Evolutionary conservation across 352 stramenopile species (phyloP), one percentile per base, ranked within the genome.

Genomic region (Phytophthora rubi): DNA sequence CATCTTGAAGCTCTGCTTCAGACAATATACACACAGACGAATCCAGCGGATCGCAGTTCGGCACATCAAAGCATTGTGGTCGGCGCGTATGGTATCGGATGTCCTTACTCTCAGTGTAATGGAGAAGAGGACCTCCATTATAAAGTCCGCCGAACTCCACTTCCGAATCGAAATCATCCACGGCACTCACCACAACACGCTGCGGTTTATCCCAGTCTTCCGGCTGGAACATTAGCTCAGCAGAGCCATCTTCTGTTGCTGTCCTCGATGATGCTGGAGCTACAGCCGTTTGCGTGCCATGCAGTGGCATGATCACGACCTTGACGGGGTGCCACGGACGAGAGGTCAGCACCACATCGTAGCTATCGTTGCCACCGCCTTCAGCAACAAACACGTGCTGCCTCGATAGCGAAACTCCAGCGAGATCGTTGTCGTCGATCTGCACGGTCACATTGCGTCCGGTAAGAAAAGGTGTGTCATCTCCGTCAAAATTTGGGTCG

Each of bases 341-440:
- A 1, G 86, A 91, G 2, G 35, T 82, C 18, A 94, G 61, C 16
- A 87, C 77, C 1, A 94, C 61, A 0, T 81, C 61, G 56, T 93
- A 94, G 16, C 60, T 78, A 55, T 94, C 86, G 5, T 79, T 68
- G 5, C 73, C 68, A 1, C 81, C 81, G 10, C 84, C 84, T 76
- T 94, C 86, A 5, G 66, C 83, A 0, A 87, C 67, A 61, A 87
- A 93, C 54, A 91, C 26, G 32, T 92, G 83, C 6, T 71, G 63
- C 21, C 86, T 79, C 1, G 85, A 90, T 2, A 92, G 67, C 9
- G 68, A 62, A 15, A 93, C 69, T 2, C 83, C 74, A 0, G 86
- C 73, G 3, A 79, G 57, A 51, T 94, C 86, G 52, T 94, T 88
- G 70, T 94, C 86, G 7, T 87, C 70, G 47, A 94, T 89, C 52